Conservation (phyloP, 495 filamentous ascomycete species). For the Cairneyella variabilis region DNA sequence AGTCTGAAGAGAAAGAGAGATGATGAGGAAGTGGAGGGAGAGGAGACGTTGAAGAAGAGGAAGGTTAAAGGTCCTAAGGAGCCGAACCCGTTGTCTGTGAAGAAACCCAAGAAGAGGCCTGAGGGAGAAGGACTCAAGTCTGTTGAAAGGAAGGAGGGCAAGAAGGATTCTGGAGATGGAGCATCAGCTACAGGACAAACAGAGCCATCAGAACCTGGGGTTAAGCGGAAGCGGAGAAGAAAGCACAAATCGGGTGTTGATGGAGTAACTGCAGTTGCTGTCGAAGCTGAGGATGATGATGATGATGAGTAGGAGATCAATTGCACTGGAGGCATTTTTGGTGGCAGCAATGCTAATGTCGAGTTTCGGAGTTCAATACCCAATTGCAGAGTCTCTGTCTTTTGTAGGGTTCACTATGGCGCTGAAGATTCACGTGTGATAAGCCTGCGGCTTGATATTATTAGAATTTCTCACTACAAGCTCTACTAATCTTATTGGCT, state of each 20-base stretch:
- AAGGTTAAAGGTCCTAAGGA: slow-evolving; percentile 67
- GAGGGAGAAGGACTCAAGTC: slow-evolving; percentile 6
- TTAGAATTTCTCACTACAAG: too few species aligned
- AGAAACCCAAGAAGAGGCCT: slow-evolving; percentile 64
- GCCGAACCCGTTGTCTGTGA: slow-evolving; percentile 86
- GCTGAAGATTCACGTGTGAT: neutral
- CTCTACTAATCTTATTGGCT: too few species aligned
- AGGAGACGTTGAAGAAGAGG: slow-evolving; percentile 41
- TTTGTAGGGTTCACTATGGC: neutral
- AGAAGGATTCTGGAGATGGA: slow-evolving; percentile 5
- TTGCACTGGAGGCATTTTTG: neutral
- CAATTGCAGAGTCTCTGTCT: slow-evolving; percentile 3
- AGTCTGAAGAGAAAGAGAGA: slow-evolving; percentile 51
- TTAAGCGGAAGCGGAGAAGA: slow-evolving; percentile 42
- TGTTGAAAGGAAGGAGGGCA: slow-evolving; percentile 19
- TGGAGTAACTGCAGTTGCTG: slow-evolving; percentile 23
- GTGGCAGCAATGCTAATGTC: slow-evolving; percentile 3
- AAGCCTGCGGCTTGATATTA: too few species aligned
- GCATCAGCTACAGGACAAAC: neutral
- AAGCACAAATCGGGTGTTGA: slow-evolving; percentile 33
- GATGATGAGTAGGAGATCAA: slow-evolving; percentile 7
- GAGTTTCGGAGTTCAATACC: slow-evolving; percentile 12
- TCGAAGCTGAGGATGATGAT: slow-evolving; percentile 11
- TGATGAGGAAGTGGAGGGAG: slow-evolving; percentile 39
- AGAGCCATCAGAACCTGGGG: slow-evolving; percentile 9